Evolutionary conservation across 257 asterid genomes (phyloP), one percentile per base, ranked within the genome.

Genomic region (Knoxia roxburghii): DNA sequence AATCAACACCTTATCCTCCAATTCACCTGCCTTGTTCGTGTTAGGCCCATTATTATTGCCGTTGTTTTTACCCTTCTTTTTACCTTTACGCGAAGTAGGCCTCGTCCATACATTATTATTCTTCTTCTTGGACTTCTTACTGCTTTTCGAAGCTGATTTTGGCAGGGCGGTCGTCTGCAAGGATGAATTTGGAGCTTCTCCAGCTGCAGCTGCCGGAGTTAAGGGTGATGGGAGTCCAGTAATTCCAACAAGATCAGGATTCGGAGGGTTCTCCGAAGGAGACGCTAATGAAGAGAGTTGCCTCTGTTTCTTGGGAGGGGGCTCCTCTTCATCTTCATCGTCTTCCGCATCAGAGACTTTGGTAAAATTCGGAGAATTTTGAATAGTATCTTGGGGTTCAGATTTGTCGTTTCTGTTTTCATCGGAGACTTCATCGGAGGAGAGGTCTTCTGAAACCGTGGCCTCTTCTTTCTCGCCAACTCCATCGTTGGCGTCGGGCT

Each of bases 41-140:
- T 74, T 72, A 26, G 7, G 43, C 18, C 69, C 76, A 24, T 32
- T 84, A 17, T 62, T 73, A 60, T 72, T 78, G 52, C 64, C 74
- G 52, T 78, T 86, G 52, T 75, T 86, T 63, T 90, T 88, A 13
- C 81, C 79, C 84, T 94, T 94, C 62, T 94, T 90, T 78, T 88
- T 88, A 15, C 92, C 96, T 75, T 80, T 85, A 50, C 99, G 72
- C 0, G 96, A 79, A 39, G 87, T 84, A 26, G 97, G 74, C 67
- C 80, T 82, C 15, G 85, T 75, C 97, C 98, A 92, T 61, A 92
- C 87, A 33, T 85, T 87, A 74, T 84, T 89, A 59, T 62, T 85
- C 82, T 87, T 93, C 87, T 91, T 91, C 84, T 92, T 90, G 11
- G 81, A 71, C 77, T 90, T 93, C 79, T 86, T 89, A 30, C 86